A percentile compares a stretch with the other conserved stretches of the same genome.
phyloP scores from a whole-genome alignment of 176 grass and related monocot genomes.

The Calamus simplicifolius region DNA sequence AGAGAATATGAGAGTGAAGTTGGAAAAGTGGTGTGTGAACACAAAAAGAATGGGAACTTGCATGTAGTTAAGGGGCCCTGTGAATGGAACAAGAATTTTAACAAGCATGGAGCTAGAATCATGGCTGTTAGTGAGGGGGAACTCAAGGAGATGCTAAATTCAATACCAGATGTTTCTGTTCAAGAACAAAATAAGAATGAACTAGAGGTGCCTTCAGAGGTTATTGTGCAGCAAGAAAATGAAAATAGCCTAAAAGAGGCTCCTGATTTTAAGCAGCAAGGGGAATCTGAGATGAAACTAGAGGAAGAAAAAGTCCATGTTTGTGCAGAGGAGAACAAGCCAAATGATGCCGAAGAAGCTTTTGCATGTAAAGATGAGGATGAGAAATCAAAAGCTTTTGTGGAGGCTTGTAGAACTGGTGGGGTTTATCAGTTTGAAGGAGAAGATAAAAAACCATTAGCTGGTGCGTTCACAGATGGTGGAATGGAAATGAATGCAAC shows the following conservation, averaged over 20 bases:
- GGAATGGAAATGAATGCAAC: neutral
- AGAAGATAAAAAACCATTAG: neutral
- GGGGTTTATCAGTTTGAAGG: neutral
- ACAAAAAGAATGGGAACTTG: neutral
- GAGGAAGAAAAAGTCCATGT: neutral
- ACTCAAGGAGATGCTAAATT: neutral
- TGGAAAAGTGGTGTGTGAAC: neutral
- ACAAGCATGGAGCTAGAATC: neutral
- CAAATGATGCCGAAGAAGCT: neutral
- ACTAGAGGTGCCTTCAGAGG: neutral
- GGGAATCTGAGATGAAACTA: neutral
- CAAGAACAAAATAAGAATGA: neutral
- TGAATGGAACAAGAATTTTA: neutral
- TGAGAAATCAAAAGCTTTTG: neutral
- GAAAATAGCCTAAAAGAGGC: neutral
- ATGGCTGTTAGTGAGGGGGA: neutral
- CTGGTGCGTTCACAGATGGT: neutral
- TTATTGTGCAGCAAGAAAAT: neutral
- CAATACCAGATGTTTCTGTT: neutral
- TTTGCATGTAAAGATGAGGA: neutral
- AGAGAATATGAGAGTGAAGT: neutral
- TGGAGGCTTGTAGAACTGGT: neutral
- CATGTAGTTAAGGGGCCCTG: neutral
- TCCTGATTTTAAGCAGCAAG: neutral
- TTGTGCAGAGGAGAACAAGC: neutral